Percentiles rank a stretch among this genome's conserved stretches.
Conservation (phyloP, 495 filamentous ascomycete species). For the Talaromyces nanjingensis region DNA sequence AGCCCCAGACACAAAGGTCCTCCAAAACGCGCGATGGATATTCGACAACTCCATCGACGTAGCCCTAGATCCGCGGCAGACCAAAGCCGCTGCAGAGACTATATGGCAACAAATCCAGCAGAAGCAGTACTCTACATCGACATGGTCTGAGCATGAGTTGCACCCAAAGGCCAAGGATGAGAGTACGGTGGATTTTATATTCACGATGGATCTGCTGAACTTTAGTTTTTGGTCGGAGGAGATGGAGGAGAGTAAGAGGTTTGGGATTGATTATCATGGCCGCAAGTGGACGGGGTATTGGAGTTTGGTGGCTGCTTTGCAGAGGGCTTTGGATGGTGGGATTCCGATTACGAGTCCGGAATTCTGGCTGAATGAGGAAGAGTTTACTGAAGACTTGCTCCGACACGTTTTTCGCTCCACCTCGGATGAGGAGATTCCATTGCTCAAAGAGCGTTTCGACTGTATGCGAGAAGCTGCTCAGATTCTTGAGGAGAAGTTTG, state of each 20-base stretch:
- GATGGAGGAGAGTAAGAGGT: conserved; percentile 53
- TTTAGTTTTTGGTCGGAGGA: conserved; percentile 91
- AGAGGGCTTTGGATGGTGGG: conserved; percentile 84
- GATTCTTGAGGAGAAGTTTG: conserved; percentile 79
- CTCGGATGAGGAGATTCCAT: conserved; percentile 79
- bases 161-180: conserved; percentile 78
- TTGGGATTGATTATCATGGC: conserved; percentile 72
- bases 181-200: conserved; percentile 80
- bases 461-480: conserved; percentile 82
- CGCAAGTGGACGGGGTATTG: conserved; percentile 90
- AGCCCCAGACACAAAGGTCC: conserved; percentile 64
- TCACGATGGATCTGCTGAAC: conserved; percentile 93
- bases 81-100: conserved; percentile 69
- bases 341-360: conserved; percentile 85
- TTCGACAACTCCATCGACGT: conserved; percentile 94
- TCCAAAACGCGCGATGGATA: conserved; percentile 75
- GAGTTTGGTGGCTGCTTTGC: conserved; percentile 82
- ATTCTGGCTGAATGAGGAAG: conserved; percentile 76
- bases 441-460: conserved; percentile 68
- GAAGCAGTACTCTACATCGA: conserved; percentile 73
- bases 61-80: conserved; percentile 67
- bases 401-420: conserved; percentile 77
- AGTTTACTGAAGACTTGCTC: conserved; percentile 68
- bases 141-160: conserved; percentile 84
- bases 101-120: conserved; percentile 78